These are phyloP conservation scores for Candida morakotiae DNA, from an alignment of 805 yeast genomes.

Conservation along the genomic window DNA sequence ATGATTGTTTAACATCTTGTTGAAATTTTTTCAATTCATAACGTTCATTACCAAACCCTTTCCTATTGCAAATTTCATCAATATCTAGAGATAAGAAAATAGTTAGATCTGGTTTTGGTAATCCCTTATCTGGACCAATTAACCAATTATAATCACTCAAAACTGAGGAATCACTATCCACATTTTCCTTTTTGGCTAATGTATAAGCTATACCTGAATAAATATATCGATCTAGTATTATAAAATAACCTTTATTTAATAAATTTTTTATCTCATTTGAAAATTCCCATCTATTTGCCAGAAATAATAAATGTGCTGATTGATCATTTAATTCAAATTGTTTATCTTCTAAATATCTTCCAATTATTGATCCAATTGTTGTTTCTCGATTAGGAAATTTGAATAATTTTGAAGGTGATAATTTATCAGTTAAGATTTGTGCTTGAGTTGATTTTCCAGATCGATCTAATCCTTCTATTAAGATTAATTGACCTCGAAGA, in stretches of 20 bases:
- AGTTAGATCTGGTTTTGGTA: slow-evolving; percentile 83
- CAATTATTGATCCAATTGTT: slow-evolving; percentile 71
- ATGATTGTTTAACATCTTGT: slow-evolving; percentile 58
- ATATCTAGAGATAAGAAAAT: slow-evolving; percentile 63
- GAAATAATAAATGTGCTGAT: slow-evolving; percentile 80
- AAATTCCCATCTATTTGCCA: slow-evolving; percentile 94
- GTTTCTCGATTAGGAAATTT: slow-evolving; percentile 92
- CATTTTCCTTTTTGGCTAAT: slow-evolving; percentile 62
- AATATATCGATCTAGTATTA: slow-evolving; percentile 82
- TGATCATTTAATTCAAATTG: slow-evolving; percentile 59
- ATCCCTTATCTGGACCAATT: slow-evolving; percentile 71
- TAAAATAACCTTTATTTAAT: slow-evolving; percentile 49
- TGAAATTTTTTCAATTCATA: slow-evolving; percentile 81
- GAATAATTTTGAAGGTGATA: slow-evolving; percentile 37
- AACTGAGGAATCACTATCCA: too few species aligned
- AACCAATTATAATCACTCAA: slow-evolving; percentile 68
- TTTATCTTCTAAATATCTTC: slow-evolving; percentile 60
- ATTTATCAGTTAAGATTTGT: slow-evolving; percentile 23
- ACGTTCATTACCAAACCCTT: slow-evolving; percentile 91
- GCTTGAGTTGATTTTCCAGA: slow-evolving; percentile 92
- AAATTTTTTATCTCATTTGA: slow-evolving; percentile 41
- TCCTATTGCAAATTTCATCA: slow-evolving; percentile 45
- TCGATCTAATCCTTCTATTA: slow-evolving; percentile 90
- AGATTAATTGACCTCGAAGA: slow-evolving; percentile 66
- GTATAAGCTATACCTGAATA: slow-evolving; percentile 94